These are phyloP conservation scores for grape (Vitis vinifera) DNA, from an alignment of 164 flowering plant genomes.

Conservation along the genomic window ASM3070453v1 NC_081822.1:7008501-7009000, in stretches of 20 bases:
- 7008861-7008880: slow-evolving; percentile 20
- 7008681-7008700: slow-evolving; percentile 12
- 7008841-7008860: neutral
- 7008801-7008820: slow-evolving; percentile 16
- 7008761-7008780: slow-evolving; percentile 12
- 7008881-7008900: slow-evolving; percentile 1
- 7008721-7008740: neutral
- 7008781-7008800: slow-evolving; percentile 16
- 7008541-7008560: slow-evolving; percentile 8
- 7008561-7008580: neutral
- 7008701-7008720: neutral
- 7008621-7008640: no score
- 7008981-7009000: slow-evolving; percentile 12
- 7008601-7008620: no score
- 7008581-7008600: neutral
- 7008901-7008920: neutral
- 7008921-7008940: neutral
- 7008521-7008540: slow-evolving; percentile 32
- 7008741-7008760: slow-evolving; percentile 4
- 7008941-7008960: neutral
- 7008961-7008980: neutral
- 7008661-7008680: slow-evolving; percentile 34
- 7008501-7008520: slow-evolving; percentile 57
- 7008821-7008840: neutral
- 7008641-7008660: no score